Evolutionary conservation across 345 rosid species (phyloP).

Genomic region (Eucalyptus pauciflora): DNA sequence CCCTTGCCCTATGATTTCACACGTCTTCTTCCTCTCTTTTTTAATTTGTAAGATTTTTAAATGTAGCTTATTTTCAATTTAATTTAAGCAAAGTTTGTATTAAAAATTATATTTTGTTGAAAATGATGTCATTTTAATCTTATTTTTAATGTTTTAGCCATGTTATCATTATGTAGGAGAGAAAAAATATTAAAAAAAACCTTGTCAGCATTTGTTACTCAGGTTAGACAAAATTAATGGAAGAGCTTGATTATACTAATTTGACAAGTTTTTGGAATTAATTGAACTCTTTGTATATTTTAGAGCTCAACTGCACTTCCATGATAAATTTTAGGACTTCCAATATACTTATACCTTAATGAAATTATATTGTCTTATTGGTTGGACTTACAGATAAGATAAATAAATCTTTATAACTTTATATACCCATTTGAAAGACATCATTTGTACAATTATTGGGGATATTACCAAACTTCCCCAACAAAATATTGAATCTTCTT

Average conservation of each 20-base stretch:
- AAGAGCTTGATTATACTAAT: background rate
- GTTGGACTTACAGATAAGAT: background rate
- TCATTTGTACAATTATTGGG: background rate
- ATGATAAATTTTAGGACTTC: too few species aligned
- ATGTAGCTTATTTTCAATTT: too few species aligned
- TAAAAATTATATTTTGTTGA: background rate
- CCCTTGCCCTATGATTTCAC: too few species aligned
- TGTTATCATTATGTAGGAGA: background rate
- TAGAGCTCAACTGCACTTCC: rapidly evolving
- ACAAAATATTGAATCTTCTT: background rate
- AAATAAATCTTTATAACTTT: background rate
- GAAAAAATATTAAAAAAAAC: too few species aligned
- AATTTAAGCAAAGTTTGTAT: background rate
- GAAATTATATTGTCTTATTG: background rate
- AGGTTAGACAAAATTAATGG: too few species aligned
- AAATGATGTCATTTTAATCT: background rate
- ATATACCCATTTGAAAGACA: background rate
- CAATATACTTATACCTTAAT: background rate
- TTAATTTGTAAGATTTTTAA: too few species aligned
- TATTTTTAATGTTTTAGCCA: background rate
- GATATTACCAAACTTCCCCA: background rate
- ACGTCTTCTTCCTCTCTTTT: too few species aligned
- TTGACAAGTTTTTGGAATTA: background rate
- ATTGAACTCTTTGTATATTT: background rate
- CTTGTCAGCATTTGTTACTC: background rate